Conservation (phyloP, 208 protist genomes). For the Leishmania aethiopica region DNA sequence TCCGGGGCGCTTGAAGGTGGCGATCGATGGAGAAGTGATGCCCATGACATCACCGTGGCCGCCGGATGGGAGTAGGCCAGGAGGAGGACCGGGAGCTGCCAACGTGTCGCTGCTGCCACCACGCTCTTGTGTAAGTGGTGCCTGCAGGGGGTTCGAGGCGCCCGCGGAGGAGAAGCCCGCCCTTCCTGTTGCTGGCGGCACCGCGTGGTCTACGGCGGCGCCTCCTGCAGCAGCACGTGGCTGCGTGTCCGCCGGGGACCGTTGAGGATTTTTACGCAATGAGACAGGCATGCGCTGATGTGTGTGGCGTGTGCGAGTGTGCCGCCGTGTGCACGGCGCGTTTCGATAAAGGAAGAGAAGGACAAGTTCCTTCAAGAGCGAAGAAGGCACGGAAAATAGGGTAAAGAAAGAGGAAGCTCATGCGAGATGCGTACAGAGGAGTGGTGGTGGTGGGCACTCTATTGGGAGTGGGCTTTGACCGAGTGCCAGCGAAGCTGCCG, state of each 20-base stretch:
- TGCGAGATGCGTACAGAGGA: background rate
- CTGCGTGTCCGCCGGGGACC: background rate
- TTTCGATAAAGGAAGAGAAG: background rate
- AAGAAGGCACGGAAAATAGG: background rate
- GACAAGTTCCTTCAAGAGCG: background rate
- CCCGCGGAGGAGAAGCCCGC: background rate
- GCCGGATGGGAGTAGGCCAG: background rate
- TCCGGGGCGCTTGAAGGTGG: slow-evolving; percentile 2
- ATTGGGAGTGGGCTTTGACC: background rate
- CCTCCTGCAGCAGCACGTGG: background rate
- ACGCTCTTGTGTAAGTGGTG: background rate
- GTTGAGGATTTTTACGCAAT: slow-evolving; percentile 3
- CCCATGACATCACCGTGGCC: background rate
- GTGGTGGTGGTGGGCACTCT: background rate
- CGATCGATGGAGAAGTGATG: background rate
- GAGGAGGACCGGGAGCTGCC: background rate
- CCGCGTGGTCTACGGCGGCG: background rate
- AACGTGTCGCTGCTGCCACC: background rate
- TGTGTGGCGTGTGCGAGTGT: background rate
- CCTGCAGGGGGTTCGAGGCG: background rate
- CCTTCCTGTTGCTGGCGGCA: background rate
- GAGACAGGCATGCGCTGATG: slow-evolving; percentile 9
- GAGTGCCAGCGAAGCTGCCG: background rate
- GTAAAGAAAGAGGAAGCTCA: background rate
- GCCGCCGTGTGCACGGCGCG: background rate